Evolutionary conservation across 2,329 filamentous ascomycete genomes (phyloP), one percentile per base, ranked within the genome.

Genomic region (Colletotrichum brevisporum): DNA sequence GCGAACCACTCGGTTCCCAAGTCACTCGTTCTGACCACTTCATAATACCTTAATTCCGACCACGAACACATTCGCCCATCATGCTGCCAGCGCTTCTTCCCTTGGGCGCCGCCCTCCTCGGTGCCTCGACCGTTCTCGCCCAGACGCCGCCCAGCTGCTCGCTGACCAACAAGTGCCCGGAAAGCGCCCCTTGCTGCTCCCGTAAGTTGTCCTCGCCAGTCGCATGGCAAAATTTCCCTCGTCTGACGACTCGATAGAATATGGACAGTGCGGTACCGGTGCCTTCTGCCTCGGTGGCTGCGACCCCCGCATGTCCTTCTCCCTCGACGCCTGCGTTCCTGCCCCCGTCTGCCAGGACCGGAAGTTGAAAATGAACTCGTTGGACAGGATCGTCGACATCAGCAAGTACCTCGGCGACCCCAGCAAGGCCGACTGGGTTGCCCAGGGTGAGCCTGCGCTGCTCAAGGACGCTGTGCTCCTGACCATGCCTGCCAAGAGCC

Each of bases 281-380:
- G 96, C 95, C 64, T 98, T 93, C 87, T 99, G 96, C 78, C 89
- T 99, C 21, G 96, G 96, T 75, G 96, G 96, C 72, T 99, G 96
- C 84, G 95, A 98, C 78, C 93, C 94, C 39, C 88, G 90, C 77
- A 91, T 91, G 83, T 98, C 95, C 55, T 92, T 91, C 84, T 89
- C 89, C 13, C 87, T 98, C 74, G 90, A 97, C 73, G 91, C 95
- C 2, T 99, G 96, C 81, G 90, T 93, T 8, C 94, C 96, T 16
- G 91, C 88, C 66, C 95, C 96, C 6, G 87, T 94, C 36, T 99
- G 96, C 85, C 78, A 94, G 84, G 89, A 87, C 79, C 88, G 88
- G 76, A 90, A 87, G 59, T 94, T 94, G 85, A 89, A 87, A 65
- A 93, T 97, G 85, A 86, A 90, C 74, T 89, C 86, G 74, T 85